Evolutionary conservation across 257 asterid genomes (phyloP), one percentile per base, ranked within the genome.

Genomic region (Vinca minor): DNA sequence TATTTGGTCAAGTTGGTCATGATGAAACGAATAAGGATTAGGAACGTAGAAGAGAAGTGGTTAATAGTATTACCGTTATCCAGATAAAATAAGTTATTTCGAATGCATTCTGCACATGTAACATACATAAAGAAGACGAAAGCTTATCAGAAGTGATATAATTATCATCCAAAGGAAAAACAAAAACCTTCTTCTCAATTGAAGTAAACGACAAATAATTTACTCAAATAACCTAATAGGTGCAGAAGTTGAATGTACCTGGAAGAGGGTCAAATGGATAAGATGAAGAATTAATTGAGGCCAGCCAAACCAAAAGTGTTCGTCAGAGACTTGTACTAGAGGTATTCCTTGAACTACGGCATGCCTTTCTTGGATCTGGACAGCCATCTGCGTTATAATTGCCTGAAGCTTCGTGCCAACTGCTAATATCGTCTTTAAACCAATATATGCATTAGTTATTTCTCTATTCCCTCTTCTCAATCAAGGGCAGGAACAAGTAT

Each of bases 311-410:
- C 98, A 93, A 75, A 93, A 93, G 76, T 93, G 85, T 60, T 74
- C 66, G 73, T 93, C 98, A 1, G 98, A 84, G 75, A 89, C 93
- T 77, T 87, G 94, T 34, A 93, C 97, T 12, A 93, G 91, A 7
- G 98, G 98, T 62, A 93, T 93, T 69, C 98, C 98, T 69, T 93
- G 96, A 59, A 93, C 87, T 11, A 93, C 98, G 1, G 96, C 95
- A 62, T 93, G 98, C 58, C 83, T 85, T 74, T 92, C 98, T 81
- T 79, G 88, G 75, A 92, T 92, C 74, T 92, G 96, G 48, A 92
- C 72, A 39, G 98, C 98, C 98, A 92, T 92, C 71, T 76, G 83
- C 14, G 94, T 69, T 76, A 92, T 89, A 79, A 92, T 87, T 38
- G 91, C 86, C 71, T 92, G 98, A 34, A 92, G 96, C 87, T 92